Percentiles rank a stretch among this genome's conserved stretches.
Conservation (phyloP, 2,329 filamentous ascomycete species). For the Geosmithia morbida region DNA sequence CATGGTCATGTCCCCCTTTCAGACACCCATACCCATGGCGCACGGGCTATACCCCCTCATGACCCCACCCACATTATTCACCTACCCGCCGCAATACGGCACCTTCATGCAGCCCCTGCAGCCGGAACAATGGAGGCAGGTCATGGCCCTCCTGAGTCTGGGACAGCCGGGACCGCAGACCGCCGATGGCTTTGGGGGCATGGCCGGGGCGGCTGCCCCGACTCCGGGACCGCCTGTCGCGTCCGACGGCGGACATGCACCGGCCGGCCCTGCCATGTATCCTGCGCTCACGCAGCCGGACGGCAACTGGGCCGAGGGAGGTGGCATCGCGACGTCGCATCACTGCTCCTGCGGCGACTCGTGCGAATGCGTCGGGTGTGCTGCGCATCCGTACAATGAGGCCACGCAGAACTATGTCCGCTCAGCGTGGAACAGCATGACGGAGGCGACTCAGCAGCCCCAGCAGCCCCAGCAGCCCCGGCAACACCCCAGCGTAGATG, state of each 20-base stretch:
- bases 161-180: conserved; percentile 15
- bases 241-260: neutral
- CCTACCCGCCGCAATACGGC: conserved; percentile 38
- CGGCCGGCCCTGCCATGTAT: neutral
- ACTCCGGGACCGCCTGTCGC: neutral
- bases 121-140: conserved; percentile 35
- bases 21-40: conserved; percentile 18
- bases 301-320: conserved; percentile 1
- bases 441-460: conserved; percentile 12
- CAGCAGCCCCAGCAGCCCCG: conserved; percentile 3
- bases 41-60: conserved; percentile 25
- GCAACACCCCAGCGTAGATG: neutral
- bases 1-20: conserved; percentile 19
- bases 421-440: conserved; percentile 28
- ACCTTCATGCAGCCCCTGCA: conserved; percentile 40
- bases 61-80: conserved; percentile 30
- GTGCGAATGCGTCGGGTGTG: conserved; percentile 55
- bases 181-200: conserved; percentile 2
- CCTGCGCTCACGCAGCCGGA: neutral
- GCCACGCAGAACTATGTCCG: conserved; percentile 40
- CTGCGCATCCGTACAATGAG: conserved; percentile 52
- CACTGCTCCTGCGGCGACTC: conserved; percentile 49
- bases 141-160: conserved; percentile 25
- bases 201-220: conserved; percentile 7
- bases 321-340: conserved; percentile 16